Base-by-base conservation (phyloP, 257 asterid species). In the Solanum ahanhuiri region DNA sequence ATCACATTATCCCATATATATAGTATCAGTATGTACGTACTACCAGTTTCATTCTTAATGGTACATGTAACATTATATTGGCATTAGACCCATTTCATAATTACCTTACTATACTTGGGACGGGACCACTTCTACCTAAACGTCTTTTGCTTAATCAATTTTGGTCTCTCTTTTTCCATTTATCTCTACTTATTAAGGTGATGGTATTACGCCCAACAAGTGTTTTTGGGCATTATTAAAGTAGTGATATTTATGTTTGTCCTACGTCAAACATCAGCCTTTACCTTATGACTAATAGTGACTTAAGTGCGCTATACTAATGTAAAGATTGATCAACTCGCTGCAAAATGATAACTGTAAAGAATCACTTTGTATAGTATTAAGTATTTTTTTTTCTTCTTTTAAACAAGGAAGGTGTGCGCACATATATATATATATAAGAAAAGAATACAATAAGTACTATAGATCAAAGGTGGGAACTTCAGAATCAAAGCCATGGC, bases 381-480 rank as follows among this genome's bases (percentile, higher is more conserved):
- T 51, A 51, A 51, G 51, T 4, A 3, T 12, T 15, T 79, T 15
- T 15, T 41, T 11, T 15, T n/a, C 33, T 79, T 45, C 12, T 14
- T 14, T 1, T 35, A 35, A 72, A 72, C 9, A 34, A 22, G 15
- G 15, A 73, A 73, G 58, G n/a, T 75, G 45, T 39, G 45, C 45
- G 34, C 58, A 3, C 15, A 43, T 0, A 3, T 43, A 43, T 11
- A 41, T 37, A 41, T 0, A 41, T 41, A 41, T 10, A 39, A 76
- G 34, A 12, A 76, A 3, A 76, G 14, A 76, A 76, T 76, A 25
- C 48, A 25, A 77, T 30, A 58, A 18, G 64, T 60, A 66, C 85
- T 83, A 90, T 22, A 93, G 83, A 31, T 90, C 92, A 83, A 96
- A 94, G 2, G 98, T 95, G 33, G 99, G 98, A n/a, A 95, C 92